Evolutionary conservation across 2,329 filamentous ascomycete genomes (phyloP), one percentile per base, ranked within the genome.

Genomic region (Trichoderma koningii): DNA sequence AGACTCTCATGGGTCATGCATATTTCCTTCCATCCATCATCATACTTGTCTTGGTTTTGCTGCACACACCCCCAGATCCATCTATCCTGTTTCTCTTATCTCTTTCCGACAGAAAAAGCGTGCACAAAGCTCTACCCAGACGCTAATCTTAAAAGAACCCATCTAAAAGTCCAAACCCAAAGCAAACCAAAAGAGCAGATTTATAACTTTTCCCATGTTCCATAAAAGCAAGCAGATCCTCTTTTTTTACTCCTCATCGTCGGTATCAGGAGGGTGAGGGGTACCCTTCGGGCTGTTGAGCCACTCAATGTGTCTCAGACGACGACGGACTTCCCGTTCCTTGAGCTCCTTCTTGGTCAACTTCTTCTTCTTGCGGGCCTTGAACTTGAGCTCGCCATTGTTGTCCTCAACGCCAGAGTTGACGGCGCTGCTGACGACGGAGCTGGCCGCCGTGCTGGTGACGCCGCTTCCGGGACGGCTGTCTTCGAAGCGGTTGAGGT

Each of bases 291-390:
- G 90, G 72, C 86, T 91, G 79, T 92, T 94, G 71, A 96, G 82
- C 90, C 90, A 91, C 76, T 89, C 85, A 71, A 91, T 89, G 79
- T 99, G 93, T 72, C 95, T 87, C 78, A 98, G 82, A 71, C 95
- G 85, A 70, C 94, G 87, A 69, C 96, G 85, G 50, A 90, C 90
- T 79, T 98, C 94, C 21, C 90, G 85, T 77, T 99, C 95, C 86
- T 99, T 99, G 76, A 93, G 71, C 78, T 99, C 93, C 80, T 93
- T 93, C 83, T 96, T 92, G 65, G 95, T 99, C 87, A 95, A 87
- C 91, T 99, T 99, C 88, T 94, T 96, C 92, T 97, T 97, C 85
- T 93, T 95, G 79, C 85, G 87, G 10, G 90, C 84, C 77, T 85
- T 87, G 88, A 99, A 99, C 81, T 96, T 94, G 83, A 99, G 86